A percentile compares a stretch with the other conserved stretches of the same genome.
Conservation (phyloP, 495 filamentous ascomycete species). For the Aspergillus cristatus region DNA sequence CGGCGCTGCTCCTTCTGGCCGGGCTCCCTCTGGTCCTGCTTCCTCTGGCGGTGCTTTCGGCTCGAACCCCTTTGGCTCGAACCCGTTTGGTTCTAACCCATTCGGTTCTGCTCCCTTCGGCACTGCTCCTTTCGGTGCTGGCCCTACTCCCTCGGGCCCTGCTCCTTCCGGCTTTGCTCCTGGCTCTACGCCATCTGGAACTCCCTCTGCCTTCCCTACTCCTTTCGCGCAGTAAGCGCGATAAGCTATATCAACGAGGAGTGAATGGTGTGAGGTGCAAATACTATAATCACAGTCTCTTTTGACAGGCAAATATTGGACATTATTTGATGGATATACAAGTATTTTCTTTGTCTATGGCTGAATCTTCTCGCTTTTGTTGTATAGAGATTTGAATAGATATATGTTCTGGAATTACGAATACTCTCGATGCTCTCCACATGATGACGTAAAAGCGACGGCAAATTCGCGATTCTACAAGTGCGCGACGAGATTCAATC, state of each 20-base stretch:
- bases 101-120: background rate
- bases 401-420: too few species aligned
- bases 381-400: background rate
- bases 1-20: background rate
- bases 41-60: background rate
- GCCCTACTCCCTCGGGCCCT: background rate
- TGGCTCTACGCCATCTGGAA: too few species aligned
- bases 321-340: too few species aligned
- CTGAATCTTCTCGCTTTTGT: background rate
- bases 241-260: too few species aligned
- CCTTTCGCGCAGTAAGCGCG: too few species aligned
- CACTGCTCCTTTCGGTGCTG: background rate
- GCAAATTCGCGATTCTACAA: constrained; percentile 1
- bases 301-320: too few species aligned
- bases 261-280: too few species aligned
- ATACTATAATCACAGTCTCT: too few species aligned
- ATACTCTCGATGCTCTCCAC: too few species aligned
- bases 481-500: background rate
- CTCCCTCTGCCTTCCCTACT: too few species aligned
- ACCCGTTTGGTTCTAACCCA: background rate
- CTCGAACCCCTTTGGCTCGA: background rate
- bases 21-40: background rate
- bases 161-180: too few species aligned
- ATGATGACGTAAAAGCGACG: constrained; percentile 6
- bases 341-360: background rate